These are phyloP conservation scores for Linnemannia zychae DNA, from an alignment of 192 early-diverging fungal species.

Conservation along the genomic window DNA sequence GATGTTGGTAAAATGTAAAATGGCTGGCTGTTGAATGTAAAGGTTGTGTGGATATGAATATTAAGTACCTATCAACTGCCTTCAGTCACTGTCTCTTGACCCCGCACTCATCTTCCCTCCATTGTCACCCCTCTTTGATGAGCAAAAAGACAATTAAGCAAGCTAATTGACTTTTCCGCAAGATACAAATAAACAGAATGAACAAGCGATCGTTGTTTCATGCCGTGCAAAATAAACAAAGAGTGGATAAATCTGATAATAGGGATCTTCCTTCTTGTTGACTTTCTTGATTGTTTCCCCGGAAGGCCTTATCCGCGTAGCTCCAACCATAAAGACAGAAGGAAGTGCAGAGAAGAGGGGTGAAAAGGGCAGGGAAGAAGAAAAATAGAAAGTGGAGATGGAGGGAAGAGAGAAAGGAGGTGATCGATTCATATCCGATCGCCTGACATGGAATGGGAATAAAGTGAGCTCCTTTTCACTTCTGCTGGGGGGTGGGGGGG, in stretches of 20 bases:
- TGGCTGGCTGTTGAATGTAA: neutral
- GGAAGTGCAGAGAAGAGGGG: neutral
- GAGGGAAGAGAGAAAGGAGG: neutral
- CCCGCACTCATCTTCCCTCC: too few species aligned
- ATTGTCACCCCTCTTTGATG: too few species aligned
- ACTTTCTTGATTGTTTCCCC: neutral
- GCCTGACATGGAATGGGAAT: neutral
- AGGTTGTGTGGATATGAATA: neutral
- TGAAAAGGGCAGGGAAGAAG: neutral
- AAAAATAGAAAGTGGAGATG: neutral
- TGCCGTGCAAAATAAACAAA: neutral
- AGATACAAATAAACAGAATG: neutral
- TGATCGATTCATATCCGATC: slow-evolving; percentile 1
- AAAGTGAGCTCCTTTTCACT: neutral
- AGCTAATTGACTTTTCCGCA: too few species aligned
- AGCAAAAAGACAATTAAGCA: too few species aligned
- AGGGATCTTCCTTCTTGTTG: neutral
- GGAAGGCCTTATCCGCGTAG: neutral
- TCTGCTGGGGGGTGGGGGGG: too few species aligned
- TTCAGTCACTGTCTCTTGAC: neutral
- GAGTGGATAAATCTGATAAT: slow-evolving; percentile 1
- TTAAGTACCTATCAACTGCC: neutral
- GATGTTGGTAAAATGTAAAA: neutral
- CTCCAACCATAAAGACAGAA: neutral
- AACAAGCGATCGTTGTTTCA: neutral